Conservation (phyloP, 1,139 yeast species). For the Hemisphaericaspora subhashii region DNA sequence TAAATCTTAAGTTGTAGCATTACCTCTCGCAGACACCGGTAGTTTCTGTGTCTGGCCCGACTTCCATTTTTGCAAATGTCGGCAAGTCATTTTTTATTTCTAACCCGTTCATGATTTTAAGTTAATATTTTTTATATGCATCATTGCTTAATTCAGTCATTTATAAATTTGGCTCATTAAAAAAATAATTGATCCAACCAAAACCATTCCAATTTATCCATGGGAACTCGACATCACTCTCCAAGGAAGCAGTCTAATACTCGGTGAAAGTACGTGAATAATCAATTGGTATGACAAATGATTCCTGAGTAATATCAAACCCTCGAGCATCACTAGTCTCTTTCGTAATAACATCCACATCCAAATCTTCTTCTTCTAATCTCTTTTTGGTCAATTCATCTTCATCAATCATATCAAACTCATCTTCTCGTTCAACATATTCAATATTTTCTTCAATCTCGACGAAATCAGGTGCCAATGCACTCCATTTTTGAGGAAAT, state of each 20-base stretch:
- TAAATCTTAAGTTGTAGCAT: too few relatives aligned
- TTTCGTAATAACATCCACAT: conserved; percentile 63
- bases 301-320: conserved; percentile 39
- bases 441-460: conserved; percentile 92
- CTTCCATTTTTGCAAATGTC: too few relatives aligned
- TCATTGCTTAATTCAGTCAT: too few relatives aligned
- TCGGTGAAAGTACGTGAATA: conserved; percentile 24
- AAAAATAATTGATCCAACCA: background rate
- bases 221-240: background rate
- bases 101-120: too few relatives aligned
- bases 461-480: conserved; percentile 94
- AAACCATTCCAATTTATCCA: background rate
- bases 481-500: conserved; percentile 94
- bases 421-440: conserved; percentile 87
- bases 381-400: conserved; percentile 59
- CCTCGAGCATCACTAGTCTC: conserved; percentile 73
- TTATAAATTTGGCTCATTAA: too few relatives aligned
- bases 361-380: conserved; percentile 65
- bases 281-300: conserved; percentile 47
- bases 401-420: conserved; percentile 79
- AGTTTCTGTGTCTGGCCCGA: too few relatives aligned
- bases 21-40: too few relatives aligned
- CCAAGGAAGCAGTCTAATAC: too few relatives aligned
- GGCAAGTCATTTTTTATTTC: too few relatives aligned
- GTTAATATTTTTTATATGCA: too few relatives aligned